These are phyloP conservation scores for Lodderomyces elongisporus DNA, from an alignment of 1,139 yeast species.

Conservation along the genomic window DNA sequence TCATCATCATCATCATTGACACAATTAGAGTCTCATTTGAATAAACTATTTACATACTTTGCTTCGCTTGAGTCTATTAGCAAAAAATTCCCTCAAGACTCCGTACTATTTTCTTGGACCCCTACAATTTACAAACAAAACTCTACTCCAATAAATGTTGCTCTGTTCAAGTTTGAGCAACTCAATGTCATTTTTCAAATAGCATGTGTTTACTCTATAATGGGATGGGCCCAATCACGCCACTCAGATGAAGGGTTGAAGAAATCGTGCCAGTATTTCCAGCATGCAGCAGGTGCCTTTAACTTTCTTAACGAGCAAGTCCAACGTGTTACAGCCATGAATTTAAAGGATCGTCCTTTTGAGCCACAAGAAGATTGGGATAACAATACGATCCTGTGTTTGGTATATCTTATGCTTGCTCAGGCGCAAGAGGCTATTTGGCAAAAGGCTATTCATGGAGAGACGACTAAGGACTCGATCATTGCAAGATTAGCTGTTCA, in stretches of 20 bases:
- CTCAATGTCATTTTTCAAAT: conserved; percentile 63
- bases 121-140: conserved; percentile 47
- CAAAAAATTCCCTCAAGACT: conserved; percentile 38
- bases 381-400: conserved; percentile 22
- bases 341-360: conserved; percentile 11
- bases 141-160: conserved; percentile 31
- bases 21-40: not conserved
- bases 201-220: conserved; percentile 57
- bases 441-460: conserved; percentile 57
- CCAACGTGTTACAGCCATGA: conserved; percentile 2
- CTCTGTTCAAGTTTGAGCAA: conserved; percentile 54
- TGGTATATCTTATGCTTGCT: conserved; percentile 54
- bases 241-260: conserved; percentile 54
- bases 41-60: conserved; percentile 26
- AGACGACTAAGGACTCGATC: conserved; percentile 54
- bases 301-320: conserved; percentile 25
- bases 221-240: conserved; percentile 44
- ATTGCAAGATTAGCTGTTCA: conserved; percentile 63
- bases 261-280: conserved; percentile 60
- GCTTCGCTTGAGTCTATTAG: conserved; percentile 25
- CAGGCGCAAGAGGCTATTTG: conserved; percentile 88
- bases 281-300: conserved; percentile 68
- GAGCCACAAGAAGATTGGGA: conserved; percentile 22
- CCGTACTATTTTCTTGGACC: conserved; percentile 63
- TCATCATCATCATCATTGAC: not conserved